These are phyloP conservation scores for Kuraishia hungarica DNA, from an alignment of 805 yeast species.

Conservation along the genomic window DNA sequence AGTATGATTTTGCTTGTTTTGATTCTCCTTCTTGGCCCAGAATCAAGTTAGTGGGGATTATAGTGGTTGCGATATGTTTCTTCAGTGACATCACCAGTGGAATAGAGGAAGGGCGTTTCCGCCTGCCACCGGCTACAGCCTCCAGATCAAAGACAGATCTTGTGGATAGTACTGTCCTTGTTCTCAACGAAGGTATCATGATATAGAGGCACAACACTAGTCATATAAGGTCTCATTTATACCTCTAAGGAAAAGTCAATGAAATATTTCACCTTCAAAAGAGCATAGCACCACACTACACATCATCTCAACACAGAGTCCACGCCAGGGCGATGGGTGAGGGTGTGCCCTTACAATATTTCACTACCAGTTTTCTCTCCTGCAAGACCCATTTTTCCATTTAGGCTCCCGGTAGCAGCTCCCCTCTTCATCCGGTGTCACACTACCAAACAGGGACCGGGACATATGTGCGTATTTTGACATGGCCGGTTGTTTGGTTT, in stretches of 20 bases:
- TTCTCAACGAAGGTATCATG: background rate
- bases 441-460: background rate
- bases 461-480: background rate
- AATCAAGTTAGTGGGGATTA: background rate
- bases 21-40: background rate
- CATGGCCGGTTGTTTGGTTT: background rate
- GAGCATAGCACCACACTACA: too few species aligned
- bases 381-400: too few species aligned
- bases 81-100: background rate
- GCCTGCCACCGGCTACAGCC: background rate
- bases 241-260: background rate
- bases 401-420: too few species aligned
- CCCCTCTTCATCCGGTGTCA: background rate
- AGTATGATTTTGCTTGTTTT: background rate
- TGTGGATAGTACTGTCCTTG: background rate
- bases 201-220: too few species aligned
- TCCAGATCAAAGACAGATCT: background rate
- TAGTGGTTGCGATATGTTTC: background rate
- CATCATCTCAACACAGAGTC: background rate
- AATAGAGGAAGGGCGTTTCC: background rate
- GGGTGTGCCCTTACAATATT: background rate
- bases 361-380: background rate
- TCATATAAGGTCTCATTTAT: too few species aligned
- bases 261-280: background rate
- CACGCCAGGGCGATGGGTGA: background rate